Conservation (phyloP, 2,329 filamentous ascomycete genomes). For the Metarhizium guizhouense region DNA sequence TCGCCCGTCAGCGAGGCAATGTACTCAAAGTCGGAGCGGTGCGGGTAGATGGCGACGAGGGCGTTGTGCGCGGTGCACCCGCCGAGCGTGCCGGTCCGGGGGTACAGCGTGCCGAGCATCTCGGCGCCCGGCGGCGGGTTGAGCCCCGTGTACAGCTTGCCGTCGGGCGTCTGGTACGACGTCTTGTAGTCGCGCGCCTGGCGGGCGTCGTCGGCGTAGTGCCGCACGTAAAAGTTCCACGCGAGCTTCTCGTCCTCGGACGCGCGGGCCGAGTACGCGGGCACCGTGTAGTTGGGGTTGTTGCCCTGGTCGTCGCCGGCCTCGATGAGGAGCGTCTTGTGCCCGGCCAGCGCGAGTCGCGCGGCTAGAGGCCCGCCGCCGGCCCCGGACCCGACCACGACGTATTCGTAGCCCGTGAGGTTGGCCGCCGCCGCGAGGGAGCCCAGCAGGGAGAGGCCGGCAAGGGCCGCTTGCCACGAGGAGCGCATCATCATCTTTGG, state of each 20-base stretch:
- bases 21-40: conserved; percentile 49
- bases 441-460: conserved; percentile 18
- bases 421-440: conserved; percentile 1
- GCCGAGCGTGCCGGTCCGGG: conserved; percentile 36
- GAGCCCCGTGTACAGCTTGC: conserved; percentile 35
- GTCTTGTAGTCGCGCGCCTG: conserved; percentile 51
- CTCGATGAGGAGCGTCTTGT: conserved; percentile 52
- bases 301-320: conserved; percentile 49
- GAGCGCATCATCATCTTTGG: not conserved
- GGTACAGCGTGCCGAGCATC: conserved; percentile 36
- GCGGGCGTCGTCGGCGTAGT: conserved; percentile 45
- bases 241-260: conserved; percentile 46
- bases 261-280: conserved; percentile 30
- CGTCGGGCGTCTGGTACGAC: conserved; percentile 42
- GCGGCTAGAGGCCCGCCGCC: conserved; percentile 51
- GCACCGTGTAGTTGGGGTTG: conserved; percentile 40
- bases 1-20: conserved; percentile 52
- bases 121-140: conserved; percentile 29
- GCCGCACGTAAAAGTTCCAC: conserved; percentile 58
- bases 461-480: not conserved
- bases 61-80: conserved; percentile 52
- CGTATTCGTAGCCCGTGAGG: conserved; percentile 37
- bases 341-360: conserved; percentile 48
- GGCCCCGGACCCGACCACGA: conserved; percentile 53
- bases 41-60: conserved; percentile 48